A percentile compares a stretch with the other conserved stretches of the same genome.
phyloP scores from a whole-genome alignment of 805 yeast genomes.

The Candida ipomoeae region DNA sequence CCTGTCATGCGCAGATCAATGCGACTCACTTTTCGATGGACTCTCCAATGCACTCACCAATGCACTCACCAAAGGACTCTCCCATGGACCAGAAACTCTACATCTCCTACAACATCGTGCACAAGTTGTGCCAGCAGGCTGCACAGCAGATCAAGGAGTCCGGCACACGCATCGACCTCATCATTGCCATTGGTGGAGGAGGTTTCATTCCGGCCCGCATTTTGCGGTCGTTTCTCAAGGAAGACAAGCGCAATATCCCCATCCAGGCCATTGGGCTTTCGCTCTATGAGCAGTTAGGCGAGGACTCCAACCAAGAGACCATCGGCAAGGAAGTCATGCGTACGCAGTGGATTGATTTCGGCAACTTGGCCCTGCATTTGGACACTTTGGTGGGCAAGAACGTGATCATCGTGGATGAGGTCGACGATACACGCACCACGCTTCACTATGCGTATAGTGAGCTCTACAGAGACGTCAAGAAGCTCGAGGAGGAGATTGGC shows the following conservation, averaged over 20 bases:
- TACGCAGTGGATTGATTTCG: slow-evolving; percentile 80
- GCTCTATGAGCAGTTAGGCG: slow-evolving; percentile 17
- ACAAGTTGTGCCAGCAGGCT: slow-evolving; percentile 60
- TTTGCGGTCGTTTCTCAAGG: slow-evolving; percentile 17
- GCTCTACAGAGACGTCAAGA: slow-evolving; percentile 64
- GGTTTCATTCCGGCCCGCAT: slow-evolving; percentile 19
- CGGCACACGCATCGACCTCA: slow-evolving; percentile 15
- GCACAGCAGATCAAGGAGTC: slow-evolving; percentile 54
- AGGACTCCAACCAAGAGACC: slow-evolving; percentile 32
- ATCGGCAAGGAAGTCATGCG: slow-evolving; percentile 50
- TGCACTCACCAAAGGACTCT: no score
- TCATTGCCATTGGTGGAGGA: slow-evolving; percentile 19
- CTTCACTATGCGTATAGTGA: slow-evolving; percentile 75
- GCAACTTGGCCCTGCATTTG: slow-evolving; percentile 46
- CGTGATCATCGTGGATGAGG: slow-evolving; percentile 75
- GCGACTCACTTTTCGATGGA: no score
- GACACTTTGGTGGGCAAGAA: slow-evolving; percentile 63
- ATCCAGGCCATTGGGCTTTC: slow-evolving; percentile 20
- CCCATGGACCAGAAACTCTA: slow-evolving; percentile 35
- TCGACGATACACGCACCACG: slow-evolving; percentile 83
- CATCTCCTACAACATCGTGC: slow-evolving; percentile 78
- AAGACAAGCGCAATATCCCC: slow-evolving; percentile 14
- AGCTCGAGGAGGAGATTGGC: slow-evolving; percentile 47
- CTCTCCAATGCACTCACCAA: no score
- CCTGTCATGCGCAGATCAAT: no score